phyloP scores from a whole-genome alignment of 192 early-diverging fungal genomes.

The Podochytrium sp. region DNA sequence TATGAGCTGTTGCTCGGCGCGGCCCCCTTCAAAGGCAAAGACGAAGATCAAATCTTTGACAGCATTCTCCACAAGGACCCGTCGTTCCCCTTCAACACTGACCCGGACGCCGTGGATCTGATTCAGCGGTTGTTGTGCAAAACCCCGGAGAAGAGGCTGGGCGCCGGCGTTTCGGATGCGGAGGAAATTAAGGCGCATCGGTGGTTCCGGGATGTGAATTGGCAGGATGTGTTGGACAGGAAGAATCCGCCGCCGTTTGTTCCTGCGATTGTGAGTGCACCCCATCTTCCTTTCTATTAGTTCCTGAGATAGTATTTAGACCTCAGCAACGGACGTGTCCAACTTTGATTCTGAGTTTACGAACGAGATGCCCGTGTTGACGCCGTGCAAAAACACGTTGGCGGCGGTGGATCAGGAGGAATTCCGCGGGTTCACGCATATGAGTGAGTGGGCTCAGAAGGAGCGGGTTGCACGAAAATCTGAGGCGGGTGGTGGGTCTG shows the following conservation, averaged over 20 bases:
- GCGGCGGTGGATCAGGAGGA: constrained; percentile 87
- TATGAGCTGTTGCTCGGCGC: constrained; percentile 65
- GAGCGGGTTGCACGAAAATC: background rate
- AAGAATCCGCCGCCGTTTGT: constrained; percentile 84
- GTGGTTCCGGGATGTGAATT: constrained; percentile 86
- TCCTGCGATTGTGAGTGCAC: constrained; percentile 78
- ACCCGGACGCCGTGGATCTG: constrained; percentile 86
- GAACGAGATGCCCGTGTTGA: constrained; percentile 89
- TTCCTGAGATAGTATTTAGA: constrained; percentile 34
- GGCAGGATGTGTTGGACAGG: constrained; percentile 85
- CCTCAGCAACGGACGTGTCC: constrained; percentile 81
- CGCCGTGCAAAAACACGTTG: constrained; percentile 85
- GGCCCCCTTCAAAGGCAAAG: constrained; percentile 92
- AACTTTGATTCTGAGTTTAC: constrained; percentile 99
- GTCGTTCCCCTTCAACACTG: constrained; percentile 90
- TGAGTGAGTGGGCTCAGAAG: constrained; percentile 70
- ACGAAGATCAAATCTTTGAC: constrained; percentile 98
- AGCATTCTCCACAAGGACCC: constrained; percentile 96
- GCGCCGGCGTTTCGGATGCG: constrained; percentile 77
- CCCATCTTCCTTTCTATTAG: background rate
- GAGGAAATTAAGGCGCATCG: constrained; percentile 93
- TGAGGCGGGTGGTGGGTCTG: background rate
- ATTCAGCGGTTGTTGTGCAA: constrained; percentile 87
- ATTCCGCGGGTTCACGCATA: constrained; percentile 84
- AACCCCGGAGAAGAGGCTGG: constrained; percentile 85